phyloP scores from a whole-genome alignment of 176 grass and related monocot species.

The Echinochloa phyllopogon region DNA sequence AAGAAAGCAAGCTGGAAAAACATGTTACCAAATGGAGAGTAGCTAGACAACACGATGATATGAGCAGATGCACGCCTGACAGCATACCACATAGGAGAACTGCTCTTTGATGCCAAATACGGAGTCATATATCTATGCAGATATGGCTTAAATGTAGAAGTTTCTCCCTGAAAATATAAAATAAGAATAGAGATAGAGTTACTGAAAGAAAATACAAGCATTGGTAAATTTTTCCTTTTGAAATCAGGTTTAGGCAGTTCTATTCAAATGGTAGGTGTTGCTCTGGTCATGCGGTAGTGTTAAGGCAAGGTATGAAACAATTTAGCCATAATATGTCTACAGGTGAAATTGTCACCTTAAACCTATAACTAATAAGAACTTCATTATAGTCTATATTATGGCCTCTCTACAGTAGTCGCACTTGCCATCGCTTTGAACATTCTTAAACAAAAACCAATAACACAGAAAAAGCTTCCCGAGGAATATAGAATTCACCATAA shows the following conservation, averaged over 20 bases:
- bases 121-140: constrained; percentile 75
- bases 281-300: constrained; percentile 5
- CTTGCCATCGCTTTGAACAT: constrained; percentile 4
- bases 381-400: neutral
- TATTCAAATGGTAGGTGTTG: constrained; percentile 17
- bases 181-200: constrained; percentile 8
- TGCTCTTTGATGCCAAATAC: constrained; percentile 83
- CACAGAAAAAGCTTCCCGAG: neutral
- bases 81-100: constrained; percentile 96
- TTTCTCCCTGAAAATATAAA: constrained; percentile 70
- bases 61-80: constrained; percentile 92
- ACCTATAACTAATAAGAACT: neutral
- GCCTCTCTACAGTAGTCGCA: neutral
- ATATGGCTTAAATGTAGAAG: constrained; percentile 78
- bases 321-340: neutral
- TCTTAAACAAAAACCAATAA: constrained; percentile 27
- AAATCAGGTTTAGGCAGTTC: constrained; percentile 1
- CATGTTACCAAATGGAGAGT: constrained; percentile 91
- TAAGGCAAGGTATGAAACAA: neutral
- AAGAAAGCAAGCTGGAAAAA: constrained; percentile 31
- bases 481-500: neutral
- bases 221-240: neutral
- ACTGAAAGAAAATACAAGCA: constrained; percentile 10
- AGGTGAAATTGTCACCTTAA: neutral
- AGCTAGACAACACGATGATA: constrained; percentile 95